Evolutionary conservation across 2,329 filamentous ascomycete species (phyloP).

Genomic region (Raffaelea ambrosiae): DNA sequence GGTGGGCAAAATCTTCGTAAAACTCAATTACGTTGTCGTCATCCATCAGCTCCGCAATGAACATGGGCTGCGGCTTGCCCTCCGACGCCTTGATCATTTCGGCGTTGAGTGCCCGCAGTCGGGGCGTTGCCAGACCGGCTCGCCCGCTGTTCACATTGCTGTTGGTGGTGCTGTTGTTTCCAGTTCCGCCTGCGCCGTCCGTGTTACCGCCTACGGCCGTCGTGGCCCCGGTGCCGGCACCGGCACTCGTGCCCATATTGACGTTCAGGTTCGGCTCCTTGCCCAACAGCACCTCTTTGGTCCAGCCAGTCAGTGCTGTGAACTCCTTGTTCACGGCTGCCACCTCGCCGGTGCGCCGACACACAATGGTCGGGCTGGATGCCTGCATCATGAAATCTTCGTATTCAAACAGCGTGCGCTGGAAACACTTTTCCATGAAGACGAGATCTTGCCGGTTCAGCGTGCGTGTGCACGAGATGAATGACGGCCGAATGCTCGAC

Average conservation of each 20-base stretch:
- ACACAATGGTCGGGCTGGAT: constrained; percentile 85
- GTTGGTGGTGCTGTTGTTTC: constrained; percentile 25
- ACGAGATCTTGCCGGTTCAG: constrained; percentile 81
- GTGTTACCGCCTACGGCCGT: not conserved
- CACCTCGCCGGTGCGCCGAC: constrained; percentile 87
- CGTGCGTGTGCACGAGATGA: constrained; percentile 87
- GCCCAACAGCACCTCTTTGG: constrained; percentile 78
- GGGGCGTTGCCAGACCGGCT: constrained; percentile 41
- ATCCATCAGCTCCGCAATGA: constrained; percentile 85
- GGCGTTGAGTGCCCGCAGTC: constrained; percentile 29
- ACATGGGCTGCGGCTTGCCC: constrained; percentile 65
- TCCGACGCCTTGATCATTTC: constrained; percentile 26
- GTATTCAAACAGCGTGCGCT: constrained; percentile 85
- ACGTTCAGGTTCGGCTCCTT: constrained; percentile 82
- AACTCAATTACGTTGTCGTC: constrained; percentile 91
- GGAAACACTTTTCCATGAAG: constrained; percentile 97
- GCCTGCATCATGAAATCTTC: constrained; percentile 86
- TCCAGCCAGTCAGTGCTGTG: constrained; percentile 91
- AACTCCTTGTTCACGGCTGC: constrained; percentile 95
- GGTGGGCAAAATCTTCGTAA: constrained; percentile 87
- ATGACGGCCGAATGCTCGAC: constrained; percentile 82
- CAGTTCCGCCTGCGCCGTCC: constrained; percentile 7
- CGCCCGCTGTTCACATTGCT: constrained; percentile 32
- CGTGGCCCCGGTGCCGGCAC: not conserved
- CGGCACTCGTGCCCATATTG: constrained; percentile 50